A percentile compares a stretch with the other conserved stretches of the same genome.
These are phyloP conservation scores for Collybia nuda DNA, from an alignment of 768 basidiomycete genomes.

Conservation along the genomic window DNA sequence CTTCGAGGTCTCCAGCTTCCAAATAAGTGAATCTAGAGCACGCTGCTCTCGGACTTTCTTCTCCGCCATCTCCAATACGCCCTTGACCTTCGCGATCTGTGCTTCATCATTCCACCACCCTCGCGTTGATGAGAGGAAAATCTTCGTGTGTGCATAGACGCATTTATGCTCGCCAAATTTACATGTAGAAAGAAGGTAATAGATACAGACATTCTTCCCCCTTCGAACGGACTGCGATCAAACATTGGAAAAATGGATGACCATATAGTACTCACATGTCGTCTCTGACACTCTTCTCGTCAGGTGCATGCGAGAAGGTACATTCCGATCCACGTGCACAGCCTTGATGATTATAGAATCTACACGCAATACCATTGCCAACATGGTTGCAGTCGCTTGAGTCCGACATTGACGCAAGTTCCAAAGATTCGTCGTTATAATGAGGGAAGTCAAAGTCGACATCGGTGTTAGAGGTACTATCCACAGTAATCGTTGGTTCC, in stretches of 20 bases:
- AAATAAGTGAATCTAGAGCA: neutral
- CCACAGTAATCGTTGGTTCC: slow-evolving; percentile 4
- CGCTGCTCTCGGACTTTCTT: slow-evolving; percentile 15
- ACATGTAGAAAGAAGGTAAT: slow-evolving; percentile 37
- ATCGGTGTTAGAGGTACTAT: slow-evolving; percentile 7
- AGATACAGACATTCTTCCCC: slow-evolving; percentile 51
- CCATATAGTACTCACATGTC: slow-evolving; percentile 39
- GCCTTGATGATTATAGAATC: slow-evolving; percentile 56
- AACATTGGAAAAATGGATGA: neutral
- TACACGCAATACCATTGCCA: slow-evolving; percentile 53
- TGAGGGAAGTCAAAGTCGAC: slow-evolving; percentile 33
- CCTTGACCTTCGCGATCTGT: slow-evolving; percentile 16
- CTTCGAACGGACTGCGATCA: slow-evolving; percentile 23
- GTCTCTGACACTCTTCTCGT: slow-evolving; percentile 54
- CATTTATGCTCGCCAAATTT: slow-evolving; percentile 36
- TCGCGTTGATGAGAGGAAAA: slow-evolving; percentile 25
- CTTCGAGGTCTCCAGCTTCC: neutral
- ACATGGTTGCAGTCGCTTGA: slow-evolving; percentile 52
- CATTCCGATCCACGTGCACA: slow-evolving; percentile 44
- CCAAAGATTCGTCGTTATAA: slow-evolving; percentile 30
- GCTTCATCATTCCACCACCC: slow-evolving; percentile 36
- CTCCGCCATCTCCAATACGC: slow-evolving; percentile 17
- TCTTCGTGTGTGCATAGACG: slow-evolving; percentile 37
- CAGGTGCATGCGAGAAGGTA: slow-evolving; percentile 52
- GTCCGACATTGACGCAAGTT: slow-evolving; percentile 45